Percentiles rank a stretch among this genome's conserved stretches.
Evolutionary conservation across 2,329 filamentous ascomycete genomes (phyloP).

Genomic region (Microcera coccophila): DNA sequence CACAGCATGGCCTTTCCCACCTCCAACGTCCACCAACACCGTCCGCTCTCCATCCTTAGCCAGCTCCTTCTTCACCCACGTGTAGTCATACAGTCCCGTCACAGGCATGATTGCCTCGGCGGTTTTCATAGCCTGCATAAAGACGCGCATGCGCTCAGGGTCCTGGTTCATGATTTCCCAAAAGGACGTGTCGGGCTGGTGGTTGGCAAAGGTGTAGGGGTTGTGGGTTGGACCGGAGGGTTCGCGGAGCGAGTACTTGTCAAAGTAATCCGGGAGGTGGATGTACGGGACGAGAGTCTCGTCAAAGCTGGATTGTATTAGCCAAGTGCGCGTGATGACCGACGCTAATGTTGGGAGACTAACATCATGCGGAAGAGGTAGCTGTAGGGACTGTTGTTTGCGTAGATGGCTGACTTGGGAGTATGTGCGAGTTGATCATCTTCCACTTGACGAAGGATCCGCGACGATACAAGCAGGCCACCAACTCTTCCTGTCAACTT

Average conservation of each 20-base stretch:
- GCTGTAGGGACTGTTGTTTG: not conserved
- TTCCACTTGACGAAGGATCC: slow-evolving; percentile 3
- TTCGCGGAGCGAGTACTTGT: slow-evolving; percentile 28
- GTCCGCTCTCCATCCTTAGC: slow-evolving; percentile 8
- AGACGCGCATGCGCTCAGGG: slow-evolving; percentile 21
- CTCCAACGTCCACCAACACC: slow-evolving; percentile 34
- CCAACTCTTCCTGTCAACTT: slow-evolving; percentile 3
- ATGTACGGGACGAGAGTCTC: slow-evolving; percentile 18
- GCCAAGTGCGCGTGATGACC: slow-evolving; percentile 1
- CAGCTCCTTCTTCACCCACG: slow-evolving; percentile 22
- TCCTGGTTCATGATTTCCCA: slow-evolving; percentile 30
- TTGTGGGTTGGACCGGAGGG: slow-evolving; percentile 26
- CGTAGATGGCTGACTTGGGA: slow-evolving; percentile 7
- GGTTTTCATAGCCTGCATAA: slow-evolving; percentile 29
- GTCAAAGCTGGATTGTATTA: slow-evolving; percentile 19
- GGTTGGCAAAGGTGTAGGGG: slow-evolving; percentile 26
- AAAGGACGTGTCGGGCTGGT: slow-evolving; percentile 26
- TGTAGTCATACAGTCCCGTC: slow-evolving; percentile 29
- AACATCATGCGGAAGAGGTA: slow-evolving; percentile 6
- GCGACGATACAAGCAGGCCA: slow-evolving; percentile 3
- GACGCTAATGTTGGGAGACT: slow-evolving; percentile 6
- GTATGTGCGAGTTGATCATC: slow-evolving; percentile 7
- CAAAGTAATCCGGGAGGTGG: slow-evolving; percentile 31
- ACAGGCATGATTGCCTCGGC: slow-evolving; percentile 21
- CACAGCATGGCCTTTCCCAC: slow-evolving; percentile 30